Base-by-base conservation (phyloP, 352 stramenopile genomes). In the Pythium coloratum region DNA sequence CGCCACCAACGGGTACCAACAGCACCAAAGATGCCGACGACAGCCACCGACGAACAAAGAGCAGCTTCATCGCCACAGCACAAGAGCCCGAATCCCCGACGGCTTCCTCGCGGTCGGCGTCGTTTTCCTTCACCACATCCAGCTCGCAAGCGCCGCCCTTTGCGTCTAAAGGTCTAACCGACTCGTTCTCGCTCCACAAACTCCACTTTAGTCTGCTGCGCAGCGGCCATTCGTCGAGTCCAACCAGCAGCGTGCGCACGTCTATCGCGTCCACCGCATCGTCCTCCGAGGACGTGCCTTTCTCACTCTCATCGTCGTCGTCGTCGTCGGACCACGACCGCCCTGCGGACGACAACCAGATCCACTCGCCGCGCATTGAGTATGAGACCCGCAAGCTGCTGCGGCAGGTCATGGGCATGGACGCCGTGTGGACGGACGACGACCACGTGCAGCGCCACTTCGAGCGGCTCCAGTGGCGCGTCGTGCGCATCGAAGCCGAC, bases 401-500 rank as follows among this genome's bases (percentile, higher is more conserved):
- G 28, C 58, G 58, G 33, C 53, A 68, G 36, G 63, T 62, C 26
- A 66, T 75, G 59, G 59, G 55, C 18, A 34, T 55, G 13, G 75
- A 82, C 61, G 72, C 68, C 20, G 69, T 70, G 30, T 75, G 81
- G 59, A 63, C 55, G 0, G 47, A 33, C 24, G 71, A 55, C 5
- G 76, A 75, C 36, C 74, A 82, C 66, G 60, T 59, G 2, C n/a
- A 26, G 16, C 51, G 53, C 44, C 67, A 69, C 57, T 71, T 47
- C 26, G 42, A 28, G 20, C 4, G 20, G 4, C n/a, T 71, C 46
- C 53, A 55, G 8, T 71, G 65, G 65, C 65, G 65, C 50, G 46
- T 71, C 65, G 58, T 63, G 30, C 65, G 65, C 47, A 84, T 94
- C 20, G 77, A 92, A 60, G 79, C 82, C 2, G 86, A 94, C 60